Evolutionary conservation across 352 stramenopile genomes (phyloP).

Genomic region (Globisporangium rhizosaccharum): DNA sequence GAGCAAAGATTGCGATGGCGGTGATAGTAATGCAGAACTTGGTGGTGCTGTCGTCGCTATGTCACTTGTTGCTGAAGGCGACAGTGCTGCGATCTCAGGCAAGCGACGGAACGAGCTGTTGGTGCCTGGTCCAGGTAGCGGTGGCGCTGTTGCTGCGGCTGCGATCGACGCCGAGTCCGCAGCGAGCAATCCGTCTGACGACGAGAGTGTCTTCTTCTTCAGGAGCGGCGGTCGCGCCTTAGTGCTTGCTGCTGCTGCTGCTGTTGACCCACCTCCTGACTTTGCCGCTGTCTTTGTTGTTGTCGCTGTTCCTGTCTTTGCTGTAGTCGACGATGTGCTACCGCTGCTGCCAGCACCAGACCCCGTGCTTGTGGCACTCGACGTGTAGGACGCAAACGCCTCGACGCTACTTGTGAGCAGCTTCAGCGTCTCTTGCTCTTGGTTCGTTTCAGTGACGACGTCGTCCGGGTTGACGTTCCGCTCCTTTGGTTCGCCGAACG

Average conservation of each 20-base stretch:
- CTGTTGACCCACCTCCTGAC: constrained; percentile 2
- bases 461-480: constrained; percentile 10
- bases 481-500: constrained; percentile 40
- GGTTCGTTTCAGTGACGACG: constrained; percentile 2
- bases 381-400: not conserved
- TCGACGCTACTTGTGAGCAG: constrained; percentile 1
- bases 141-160: not conserved
- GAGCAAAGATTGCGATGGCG: not conserved
- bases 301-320: not conserved
- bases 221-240: constrained; percentile 11
- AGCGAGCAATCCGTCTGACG: not conserved
- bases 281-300: not conserved
- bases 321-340: not conserved
- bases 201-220: constrained; percentile 13
- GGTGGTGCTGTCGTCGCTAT: not conserved
- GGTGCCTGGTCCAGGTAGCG: not conserved
- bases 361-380: not conserved
- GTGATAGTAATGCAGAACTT: not conserved
- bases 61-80: not conserved
- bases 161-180: not conserved
- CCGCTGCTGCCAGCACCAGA: not conserved
- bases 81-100: constrained; percentile 1
- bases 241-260: not conserved
- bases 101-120: constrained; percentile 11
- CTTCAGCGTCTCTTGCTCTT: constrained; percentile 3